A percentile compares a stretch with the other conserved stretches of the same genome.
These are phyloP conservation scores for Mucor circinelloides DNA, from an alignment of 371 early-diverging fungal species.

Conservation along the genomic window DNA sequence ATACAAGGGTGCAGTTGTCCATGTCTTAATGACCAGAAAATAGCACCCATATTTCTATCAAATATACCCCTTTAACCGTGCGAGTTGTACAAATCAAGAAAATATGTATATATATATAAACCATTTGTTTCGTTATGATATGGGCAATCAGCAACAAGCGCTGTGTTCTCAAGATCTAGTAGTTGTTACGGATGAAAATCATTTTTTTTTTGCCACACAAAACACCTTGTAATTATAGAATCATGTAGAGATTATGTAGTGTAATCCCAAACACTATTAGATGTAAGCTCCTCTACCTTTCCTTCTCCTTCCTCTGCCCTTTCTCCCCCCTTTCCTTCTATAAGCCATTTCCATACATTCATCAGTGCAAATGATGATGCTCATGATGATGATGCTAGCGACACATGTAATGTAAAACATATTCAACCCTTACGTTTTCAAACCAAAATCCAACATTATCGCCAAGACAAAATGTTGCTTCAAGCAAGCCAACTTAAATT, in stretches of 20 bases:
- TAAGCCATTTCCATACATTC: neutral
- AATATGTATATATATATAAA: slow-evolving; percentile 4
- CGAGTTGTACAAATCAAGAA: slow-evolving; percentile 6
- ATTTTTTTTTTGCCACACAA: slow-evolving; percentile 1
- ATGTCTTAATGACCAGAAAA: neutral
- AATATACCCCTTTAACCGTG: neutral
- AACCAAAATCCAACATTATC: neutral
- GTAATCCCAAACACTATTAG: neutral
- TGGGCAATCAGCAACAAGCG: neutral
- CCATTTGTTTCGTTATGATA: neutral
- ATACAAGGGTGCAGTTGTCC: neutral
- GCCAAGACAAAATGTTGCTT: neutral
- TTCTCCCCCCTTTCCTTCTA: neutral
- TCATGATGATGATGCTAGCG: neutral
- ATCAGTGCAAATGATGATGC: neutral
- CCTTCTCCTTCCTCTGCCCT: neutral
- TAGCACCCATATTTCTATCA: neutral
- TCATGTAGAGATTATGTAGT: neutral
- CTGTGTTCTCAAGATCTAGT: neutral
- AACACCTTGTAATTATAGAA: neutral
- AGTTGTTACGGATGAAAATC: neutral
- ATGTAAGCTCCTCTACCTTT: neutral
- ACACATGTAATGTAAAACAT: neutral
- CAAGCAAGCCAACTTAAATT: neutral
- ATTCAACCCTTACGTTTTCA: slow-evolving; percentile 4